These are phyloP conservation scores for Epichloe uncinata DNA, from an alignment of 2,329 filamentous ascomycete species.

Conservation along the genomic window DNA sequence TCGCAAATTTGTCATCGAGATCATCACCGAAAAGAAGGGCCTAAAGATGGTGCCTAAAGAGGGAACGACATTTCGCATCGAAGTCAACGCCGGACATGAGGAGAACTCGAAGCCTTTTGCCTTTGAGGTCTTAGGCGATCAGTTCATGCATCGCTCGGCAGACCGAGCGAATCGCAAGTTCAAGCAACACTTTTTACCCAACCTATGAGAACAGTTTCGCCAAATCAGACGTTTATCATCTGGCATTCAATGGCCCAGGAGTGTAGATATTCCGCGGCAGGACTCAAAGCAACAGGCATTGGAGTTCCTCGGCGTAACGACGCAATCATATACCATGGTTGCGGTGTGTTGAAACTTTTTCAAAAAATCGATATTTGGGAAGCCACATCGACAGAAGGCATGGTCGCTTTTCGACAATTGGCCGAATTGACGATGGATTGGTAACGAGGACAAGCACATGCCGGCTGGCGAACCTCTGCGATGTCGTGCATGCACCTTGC, in stretches of 20 bases:
- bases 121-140: conserved; percentile 79
- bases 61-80: conserved; percentile 70
- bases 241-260: neutral
- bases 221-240: neutral
- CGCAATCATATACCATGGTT: neutral
- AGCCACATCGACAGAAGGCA: neutral
- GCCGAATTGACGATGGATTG: neutral
- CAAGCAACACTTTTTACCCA: conserved; percentile 59
- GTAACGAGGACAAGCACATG: neutral
- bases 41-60: conserved; percentile 82
- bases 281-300: neutral
- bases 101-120: conserved; percentile 32
- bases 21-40: conserved; percentile 59
- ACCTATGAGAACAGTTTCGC: neutral
- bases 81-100: conserved; percentile 36
- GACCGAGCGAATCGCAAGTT: conserved; percentile 88
- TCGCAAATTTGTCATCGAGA: conserved; percentile 71
- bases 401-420: neutral
- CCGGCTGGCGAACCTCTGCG: neutral
- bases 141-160: conserved; percentile 69
- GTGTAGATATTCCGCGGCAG: no score
- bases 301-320: neutral
- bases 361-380: neutral
- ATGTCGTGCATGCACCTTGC: neutral
- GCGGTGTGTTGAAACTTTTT: no score